Conservation (phyloP, 2,329 filamentous ascomycete genomes). For the Xylariaceae sp. region DNA sequence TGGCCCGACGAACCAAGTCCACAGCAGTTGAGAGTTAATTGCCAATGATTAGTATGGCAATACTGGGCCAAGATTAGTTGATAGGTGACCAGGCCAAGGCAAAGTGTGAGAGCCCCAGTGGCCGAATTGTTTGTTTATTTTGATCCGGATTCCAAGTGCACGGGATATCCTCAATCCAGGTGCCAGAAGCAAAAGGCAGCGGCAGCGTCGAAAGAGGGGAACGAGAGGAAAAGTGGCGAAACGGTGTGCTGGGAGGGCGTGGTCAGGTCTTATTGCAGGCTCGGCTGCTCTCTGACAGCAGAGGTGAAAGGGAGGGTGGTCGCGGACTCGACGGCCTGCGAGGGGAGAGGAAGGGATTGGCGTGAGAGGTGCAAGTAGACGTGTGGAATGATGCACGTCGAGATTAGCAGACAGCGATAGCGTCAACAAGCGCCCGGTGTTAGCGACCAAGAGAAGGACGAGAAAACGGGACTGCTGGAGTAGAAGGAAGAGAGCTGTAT, state of each 20-base stretch:
- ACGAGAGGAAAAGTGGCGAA: slow-evolving; percentile 32
- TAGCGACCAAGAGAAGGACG: slow-evolving; percentile 19
- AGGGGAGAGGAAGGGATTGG: slow-evolving; percentile 15
- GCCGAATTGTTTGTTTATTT: slow-evolving; percentile 29
- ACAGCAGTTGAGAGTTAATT: slow-evolving; percentile 9
- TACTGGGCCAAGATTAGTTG: slow-evolving; percentile 6
- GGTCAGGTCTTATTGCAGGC: slow-evolving; percentile 33
- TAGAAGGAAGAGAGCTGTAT: slow-evolving; percentile 1
- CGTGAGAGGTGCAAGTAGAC: slow-evolving; percentile 17
- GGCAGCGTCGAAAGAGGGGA: slow-evolving; percentile 20
- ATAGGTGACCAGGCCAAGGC: slow-evolving; percentile 12
- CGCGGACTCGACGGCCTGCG: slow-evolving; percentile 28
- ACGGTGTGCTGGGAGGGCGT: slow-evolving; percentile 27
- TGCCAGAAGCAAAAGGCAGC: slow-evolving; percentile 1
- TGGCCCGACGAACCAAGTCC: slow-evolving; percentile 6
- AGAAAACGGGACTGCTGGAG: slow-evolving; percentile 7
- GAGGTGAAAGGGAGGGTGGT: slow-evolving; percentile 25
- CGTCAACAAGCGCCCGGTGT: slow-evolving; percentile 26
- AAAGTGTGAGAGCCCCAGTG: neutral
- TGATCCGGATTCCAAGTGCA: slow-evolving; percentile 12
- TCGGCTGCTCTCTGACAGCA: slow-evolving; percentile 1
- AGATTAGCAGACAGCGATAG: slow-evolving; percentile 25
- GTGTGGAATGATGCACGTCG: slow-evolving; percentile 29
- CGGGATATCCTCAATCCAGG: neutral
- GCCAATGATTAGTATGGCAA: slow-evolving; percentile 16